Percentiles rank a stretch among this genome's conserved stretches.
Conservation (phyloP, 1,284 basidiomycete species). For the Cryptococcus wingfieldii region DNA sequence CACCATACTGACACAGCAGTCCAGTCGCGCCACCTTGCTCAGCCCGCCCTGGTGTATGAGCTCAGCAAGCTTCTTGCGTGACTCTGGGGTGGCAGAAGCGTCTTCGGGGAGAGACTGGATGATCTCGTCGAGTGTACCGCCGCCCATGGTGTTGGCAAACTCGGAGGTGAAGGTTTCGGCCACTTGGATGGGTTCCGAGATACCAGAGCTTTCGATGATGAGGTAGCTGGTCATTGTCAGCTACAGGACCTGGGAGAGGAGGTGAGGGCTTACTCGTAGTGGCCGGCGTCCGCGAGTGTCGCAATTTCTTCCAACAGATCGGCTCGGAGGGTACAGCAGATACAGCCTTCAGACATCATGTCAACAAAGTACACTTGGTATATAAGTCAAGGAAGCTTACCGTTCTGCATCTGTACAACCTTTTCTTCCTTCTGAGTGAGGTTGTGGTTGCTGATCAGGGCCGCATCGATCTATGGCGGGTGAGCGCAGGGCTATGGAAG, state of each 20-base stretch:
- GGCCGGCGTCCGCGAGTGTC: slow-evolving; percentile 42
- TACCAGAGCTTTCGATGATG: slow-evolving; percentile 51
- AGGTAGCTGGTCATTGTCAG: slow-evolving; percentile 36
- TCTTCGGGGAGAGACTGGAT: slow-evolving; percentile 28
- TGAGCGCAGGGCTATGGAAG: background rate
- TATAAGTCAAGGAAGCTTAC: slow-evolving; percentile 9
- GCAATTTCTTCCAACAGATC: slow-evolving; percentile 53
- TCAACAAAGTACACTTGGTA: background rate
- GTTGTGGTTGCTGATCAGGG: slow-evolving; percentile 47
- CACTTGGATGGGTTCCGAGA: slow-evolving; percentile 52
- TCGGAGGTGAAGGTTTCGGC: slow-evolving; percentile 49
- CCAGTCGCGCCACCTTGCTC: slow-evolving; percentile 39
- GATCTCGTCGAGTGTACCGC: slow-evolving; percentile 39
- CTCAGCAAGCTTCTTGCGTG: slow-evolving; percentile 39
- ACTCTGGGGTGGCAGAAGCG: slow-evolving; percentile 8
- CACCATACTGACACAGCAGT: slow-evolving; percentile 45
- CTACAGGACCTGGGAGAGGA: background rate
- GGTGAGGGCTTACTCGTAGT: slow-evolving; percentile 38
- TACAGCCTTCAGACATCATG: slow-evolving; percentile 42
- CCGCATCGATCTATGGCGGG: slow-evolving; percentile 48
- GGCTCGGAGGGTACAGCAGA: slow-evolving; percentile 53
- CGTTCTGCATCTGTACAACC: slow-evolving; percentile 52
- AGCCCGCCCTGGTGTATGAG: slow-evolving; percentile 50
- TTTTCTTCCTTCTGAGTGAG: slow-evolving; percentile 49
- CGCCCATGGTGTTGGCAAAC: slow-evolving; percentile 45